A percentile compares a stretch with the other conserved stretches of the same genome.
Evolutionary conservation across 2,329 filamentous ascomycete species (phyloP).

Genomic region (Penicillium sp.): DNA sequence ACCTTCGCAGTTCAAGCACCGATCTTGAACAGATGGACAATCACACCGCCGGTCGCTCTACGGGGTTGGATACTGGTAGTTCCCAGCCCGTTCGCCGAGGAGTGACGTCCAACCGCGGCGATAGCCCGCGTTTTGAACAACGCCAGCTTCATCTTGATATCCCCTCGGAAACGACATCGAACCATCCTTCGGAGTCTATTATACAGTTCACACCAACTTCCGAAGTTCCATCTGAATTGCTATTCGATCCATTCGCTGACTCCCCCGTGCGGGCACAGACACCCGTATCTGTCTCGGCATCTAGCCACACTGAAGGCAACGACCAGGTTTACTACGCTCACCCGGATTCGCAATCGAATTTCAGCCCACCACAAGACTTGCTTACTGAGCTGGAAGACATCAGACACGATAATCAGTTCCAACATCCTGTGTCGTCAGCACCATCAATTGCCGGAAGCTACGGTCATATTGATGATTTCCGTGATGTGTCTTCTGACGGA

Average conservation of each 20-base stretch:
- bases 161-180: slow-evolving; percentile 36
- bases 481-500: slow-evolving; percentile 39
- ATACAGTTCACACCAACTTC: slow-evolving; percentile 50
- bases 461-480: slow-evolving; percentile 39
- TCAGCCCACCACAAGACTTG: slow-evolving; percentile 19
- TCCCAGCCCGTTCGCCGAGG: slow-evolving; percentile 30
- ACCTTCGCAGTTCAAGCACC: slow-evolving; percentile 24
- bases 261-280: slow-evolving; percentile 17
- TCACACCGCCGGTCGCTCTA: slow-evolving; percentile 33
- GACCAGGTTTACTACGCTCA: slow-evolving; percentile 38
- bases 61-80: slow-evolving; percentile 37
- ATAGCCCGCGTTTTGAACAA: slow-evolving; percentile 10
- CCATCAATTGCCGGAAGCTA: slow-evolving; percentile 41
- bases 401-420: slow-evolving; percentile 11
- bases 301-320: slow-evolving; percentile 38
- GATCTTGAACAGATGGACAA: slow-evolving; percentile 11
- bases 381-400: slow-evolving; percentile 16
- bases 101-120: slow-evolving; percentile 18
- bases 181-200: slow-evolving; percentile 45
- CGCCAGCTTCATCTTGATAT: slow-evolving; percentile 31
- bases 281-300: slow-evolving; percentile 22
- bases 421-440: slow-evolving; percentile 34
- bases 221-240: slow-evolving; percentile 37
- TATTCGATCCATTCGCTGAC: slow-evolving; percentile 24
- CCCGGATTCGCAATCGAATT: slow-evolving; percentile 25